Percentiles rank a stretch among this genome's conserved stretches.
Evolutionary conservation across 179 eudicot species (phyloP).

Genomic region (Amaranthus tricolor): DNA sequence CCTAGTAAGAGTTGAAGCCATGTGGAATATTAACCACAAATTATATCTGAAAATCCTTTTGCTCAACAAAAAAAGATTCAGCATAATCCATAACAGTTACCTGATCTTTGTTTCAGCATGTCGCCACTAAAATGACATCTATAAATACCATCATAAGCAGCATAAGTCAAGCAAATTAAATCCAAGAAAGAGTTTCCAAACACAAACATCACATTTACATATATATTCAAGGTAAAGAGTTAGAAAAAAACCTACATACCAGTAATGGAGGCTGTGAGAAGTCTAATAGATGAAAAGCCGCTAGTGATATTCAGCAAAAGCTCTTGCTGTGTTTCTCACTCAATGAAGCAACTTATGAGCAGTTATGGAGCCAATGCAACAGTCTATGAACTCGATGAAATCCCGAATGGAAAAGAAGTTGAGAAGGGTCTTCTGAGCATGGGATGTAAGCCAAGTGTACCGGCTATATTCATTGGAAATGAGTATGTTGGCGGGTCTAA

Average conservation of each 20-base stretch:
- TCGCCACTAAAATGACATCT: constrained; percentile 3
- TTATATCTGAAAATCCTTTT: neutral
- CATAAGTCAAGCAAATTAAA: constrained; percentile 14
- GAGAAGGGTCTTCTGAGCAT: constrained; percentile 44
- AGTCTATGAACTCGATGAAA: constrained; percentile 62
- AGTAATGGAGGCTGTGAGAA: constrained; percentile 38
- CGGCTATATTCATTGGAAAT: constrained; percentile 63
- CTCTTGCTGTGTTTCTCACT: constrained; percentile 59
- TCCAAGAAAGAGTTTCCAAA: neutral
- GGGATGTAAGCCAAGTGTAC: constrained; percentile 46
- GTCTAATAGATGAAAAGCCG: constrained; percentile 43
- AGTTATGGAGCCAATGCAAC: constrained; percentile 60
- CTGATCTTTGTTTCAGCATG: constrained; percentile 4
- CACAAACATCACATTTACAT: neutral
- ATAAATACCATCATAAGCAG: constrained; percentile 25
- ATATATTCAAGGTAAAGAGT: neutral
- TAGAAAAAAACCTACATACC: neutral
- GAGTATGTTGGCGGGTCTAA: constrained; percentile 60
- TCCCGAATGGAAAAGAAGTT: constrained; percentile 53
- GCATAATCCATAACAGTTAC: constrained; percentile 25
- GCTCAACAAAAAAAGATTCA: neutral
- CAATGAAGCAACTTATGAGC: constrained; percentile 50
- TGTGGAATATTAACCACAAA: constrained; percentile 21
- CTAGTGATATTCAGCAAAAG: constrained; percentile 73
- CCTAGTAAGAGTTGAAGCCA: constrained; percentile 17